phyloP scores from a whole-genome alignment of 1,139 yeast species.

The Ashbya aceris region DNA sequence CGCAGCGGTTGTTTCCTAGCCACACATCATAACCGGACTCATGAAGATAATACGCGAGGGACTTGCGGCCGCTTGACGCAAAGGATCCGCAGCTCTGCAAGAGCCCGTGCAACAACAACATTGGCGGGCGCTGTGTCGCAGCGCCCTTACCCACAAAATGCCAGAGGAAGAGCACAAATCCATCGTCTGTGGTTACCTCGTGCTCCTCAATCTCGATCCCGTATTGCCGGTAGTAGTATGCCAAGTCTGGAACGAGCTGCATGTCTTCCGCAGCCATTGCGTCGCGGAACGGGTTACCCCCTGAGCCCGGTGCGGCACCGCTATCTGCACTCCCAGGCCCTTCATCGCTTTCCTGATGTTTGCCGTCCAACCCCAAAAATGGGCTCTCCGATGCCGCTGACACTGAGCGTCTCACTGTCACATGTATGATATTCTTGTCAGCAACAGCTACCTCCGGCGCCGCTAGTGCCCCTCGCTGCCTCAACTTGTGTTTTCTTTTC shows the following conservation, averaged over 20 bases:
- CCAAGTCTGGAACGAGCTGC: conserved; percentile 39
- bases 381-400: conserved; percentile 20
- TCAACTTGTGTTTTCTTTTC: conserved; percentile 4
- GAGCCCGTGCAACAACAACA: conserved; percentile 75
- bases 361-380: conserved; percentile 3
- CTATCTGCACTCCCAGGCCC: too few species aligned
- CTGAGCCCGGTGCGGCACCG: neutral
- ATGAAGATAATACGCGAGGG: conserved; percentile 57
- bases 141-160: conserved; percentile 44
- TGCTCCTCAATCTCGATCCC: conserved; percentile 53
- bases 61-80: conserved; percentile 66
- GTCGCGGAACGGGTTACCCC: conserved; percentile 24
- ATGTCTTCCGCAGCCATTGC: conserved; percentile 26
- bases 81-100: conserved; percentile 81
- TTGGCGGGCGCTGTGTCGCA: conserved; percentile 37
- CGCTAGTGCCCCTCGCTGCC: too few species aligned
- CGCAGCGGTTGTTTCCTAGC: conserved; percentile 88
- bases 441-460: too few species aligned
- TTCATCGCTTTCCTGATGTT: too few species aligned
- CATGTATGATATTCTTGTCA: too few species aligned
- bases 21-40: conserved; percentile 76
- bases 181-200: conserved; percentile 67
- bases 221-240: conserved; percentile 55
- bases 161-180: conserved; percentile 58
- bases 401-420: conserved; percentile 2